Conservation (phyloP, 768 basidiomycete species). For the Suillus lakei region DNA sequence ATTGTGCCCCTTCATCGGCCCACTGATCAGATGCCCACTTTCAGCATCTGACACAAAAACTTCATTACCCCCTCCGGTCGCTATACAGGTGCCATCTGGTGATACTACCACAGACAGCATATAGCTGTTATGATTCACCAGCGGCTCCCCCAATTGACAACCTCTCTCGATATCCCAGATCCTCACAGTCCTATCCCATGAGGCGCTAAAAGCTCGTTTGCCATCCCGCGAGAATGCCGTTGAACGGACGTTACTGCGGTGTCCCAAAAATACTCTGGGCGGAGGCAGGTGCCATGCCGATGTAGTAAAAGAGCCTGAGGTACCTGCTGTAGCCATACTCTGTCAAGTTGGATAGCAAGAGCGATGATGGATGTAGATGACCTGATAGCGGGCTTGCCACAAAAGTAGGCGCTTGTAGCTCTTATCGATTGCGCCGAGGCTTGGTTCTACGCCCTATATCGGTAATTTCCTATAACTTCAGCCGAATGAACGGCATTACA, state of each 20-base stretch:
- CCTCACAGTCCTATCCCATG: neutral
- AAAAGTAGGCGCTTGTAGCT: neutral
- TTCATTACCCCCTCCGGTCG: conserved; percentile 18
- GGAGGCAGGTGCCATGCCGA: neutral
- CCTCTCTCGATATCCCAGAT: neutral
- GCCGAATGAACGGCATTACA: too few species aligned
- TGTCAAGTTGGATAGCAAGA: neutral
- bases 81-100: conserved; percentile 5
- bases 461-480: too few species aligned
- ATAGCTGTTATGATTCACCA: neutral
- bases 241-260: neutral
- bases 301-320: neutral
- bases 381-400: neutral
- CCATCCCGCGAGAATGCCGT: neutral
- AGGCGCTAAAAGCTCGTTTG: neutral
- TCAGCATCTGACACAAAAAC: conserved; percentile 20
- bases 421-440: too few species aligned
- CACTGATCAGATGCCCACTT: neutral
- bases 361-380: neutral
- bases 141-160: neutral
- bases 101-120: neutral
- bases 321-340: neutral
- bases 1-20: neutral
- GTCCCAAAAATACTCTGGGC: neutral
- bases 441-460: too few species aligned